Conservation (phyloP, 192 early-diverging fungal species). For the Geranomyces michiganensis region DNA sequence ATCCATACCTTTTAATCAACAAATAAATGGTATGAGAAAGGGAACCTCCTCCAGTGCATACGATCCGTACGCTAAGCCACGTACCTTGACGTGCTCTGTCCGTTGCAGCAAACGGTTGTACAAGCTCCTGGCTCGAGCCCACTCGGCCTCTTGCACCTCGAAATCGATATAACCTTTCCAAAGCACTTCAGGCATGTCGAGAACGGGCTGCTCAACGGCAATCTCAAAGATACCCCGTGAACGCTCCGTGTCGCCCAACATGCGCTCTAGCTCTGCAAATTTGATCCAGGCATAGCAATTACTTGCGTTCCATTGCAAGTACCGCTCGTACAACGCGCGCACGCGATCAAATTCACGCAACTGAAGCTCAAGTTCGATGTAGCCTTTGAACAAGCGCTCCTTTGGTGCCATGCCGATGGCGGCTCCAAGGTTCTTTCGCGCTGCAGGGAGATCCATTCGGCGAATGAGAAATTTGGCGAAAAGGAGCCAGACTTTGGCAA, state of each 20-base stretch:
- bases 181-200: constrained; percentile 98
- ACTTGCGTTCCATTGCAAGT: constrained; percentile 82
- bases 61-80: too few species aligned
- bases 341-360: constrained; percentile 94
- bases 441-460: constrained; percentile 66
- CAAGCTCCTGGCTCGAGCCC: constrained; percentile 70
- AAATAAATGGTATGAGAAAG: too few species aligned
- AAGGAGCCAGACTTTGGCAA: constrained; percentile 95
- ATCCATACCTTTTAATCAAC: constrained; percentile 85
- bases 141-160: constrained; percentile 84
- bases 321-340: constrained; percentile 86
- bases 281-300: constrained; percentile 97
- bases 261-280: constrained; percentile 87
- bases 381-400: constrained; percentile 90
- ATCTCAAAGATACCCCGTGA: constrained; percentile 88
- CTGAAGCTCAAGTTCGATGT: constrained; percentile 93
- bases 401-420: constrained; percentile 91
- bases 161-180: constrained; percentile 99
- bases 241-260: constrained; percentile 84
- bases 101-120: constrained; percentile 85
- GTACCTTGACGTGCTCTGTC: constrained; percentile 94
- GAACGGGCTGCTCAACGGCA: constrained; percentile 80
- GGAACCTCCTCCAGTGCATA: too few species aligned
- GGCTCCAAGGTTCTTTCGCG: constrained; percentile 79
- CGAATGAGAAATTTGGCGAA: constrained; percentile 94